Percentiles rank a stretch among this genome's conserved stretches.
Evolutionary conservation across 495 filamentous ascomycete species (phyloP).

Genomic region (Jackrogersella minutella): DNA sequence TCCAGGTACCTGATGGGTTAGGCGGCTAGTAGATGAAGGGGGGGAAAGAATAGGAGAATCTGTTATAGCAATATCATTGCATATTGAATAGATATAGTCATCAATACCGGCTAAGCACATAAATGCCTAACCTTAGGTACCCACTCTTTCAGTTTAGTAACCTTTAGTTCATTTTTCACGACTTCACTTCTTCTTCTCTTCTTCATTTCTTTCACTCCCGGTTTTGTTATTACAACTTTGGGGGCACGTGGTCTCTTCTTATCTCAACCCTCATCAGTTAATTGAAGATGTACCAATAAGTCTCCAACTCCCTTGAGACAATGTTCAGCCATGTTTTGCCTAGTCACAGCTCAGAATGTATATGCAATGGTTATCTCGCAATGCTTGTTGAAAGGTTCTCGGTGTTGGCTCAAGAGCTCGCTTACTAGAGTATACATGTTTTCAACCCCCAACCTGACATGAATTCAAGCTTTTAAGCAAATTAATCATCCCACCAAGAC

Average conservation of each 20-base stretch:
- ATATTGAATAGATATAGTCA: background rate
- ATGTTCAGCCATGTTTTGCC: background rate
- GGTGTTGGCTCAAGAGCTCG: background rate
- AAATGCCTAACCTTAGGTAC: no score
- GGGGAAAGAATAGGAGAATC: background rate
- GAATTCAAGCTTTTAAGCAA: background rate
- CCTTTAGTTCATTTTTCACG: background rate
- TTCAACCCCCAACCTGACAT: background rate
- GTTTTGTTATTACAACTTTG: background rate
- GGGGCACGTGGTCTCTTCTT: background rate
- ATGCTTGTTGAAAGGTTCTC: background rate
- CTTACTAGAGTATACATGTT: conserved; percentile 12
- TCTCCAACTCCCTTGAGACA: background rate
- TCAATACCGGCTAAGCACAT: background rate
- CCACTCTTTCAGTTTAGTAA: background rate
- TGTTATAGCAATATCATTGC: background rate
- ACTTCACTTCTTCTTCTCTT: background rate
- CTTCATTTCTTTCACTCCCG: no score
- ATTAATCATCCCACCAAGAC: background rate
- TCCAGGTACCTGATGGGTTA: background rate
- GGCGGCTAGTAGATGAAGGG: background rate
- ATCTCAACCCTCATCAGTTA: no score
- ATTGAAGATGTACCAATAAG: background rate
- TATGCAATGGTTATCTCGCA: background rate
- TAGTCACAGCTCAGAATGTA: background rate